Conservation (phyloP, 345 rosid species). For the Pelargonium nanum region DNA sequence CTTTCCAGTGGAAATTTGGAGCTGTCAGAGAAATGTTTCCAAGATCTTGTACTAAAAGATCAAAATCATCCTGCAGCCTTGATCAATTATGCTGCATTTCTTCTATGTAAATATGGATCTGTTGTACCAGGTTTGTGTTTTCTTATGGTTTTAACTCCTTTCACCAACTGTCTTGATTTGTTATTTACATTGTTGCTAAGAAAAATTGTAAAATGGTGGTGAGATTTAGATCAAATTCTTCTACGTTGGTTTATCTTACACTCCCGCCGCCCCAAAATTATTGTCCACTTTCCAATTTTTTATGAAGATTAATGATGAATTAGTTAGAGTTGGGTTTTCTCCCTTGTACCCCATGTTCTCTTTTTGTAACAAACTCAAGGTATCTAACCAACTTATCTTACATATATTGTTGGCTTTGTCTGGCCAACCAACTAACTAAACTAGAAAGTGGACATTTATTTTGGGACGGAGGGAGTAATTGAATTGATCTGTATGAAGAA, state of each 20-base stretch:
- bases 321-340: too few relatives aligned
- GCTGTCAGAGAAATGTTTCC: constrained; percentile 74
- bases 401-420: too few relatives aligned
- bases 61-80: constrained; percentile 91
- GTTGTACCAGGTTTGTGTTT: constrained; percentile 53
- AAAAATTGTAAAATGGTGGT: not conserved
- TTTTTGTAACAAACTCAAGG: too few relatives aligned
- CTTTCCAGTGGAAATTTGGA: constrained; percentile 71
- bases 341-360: too few relatives aligned
- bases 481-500: constrained; percentile 7
- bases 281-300: too few relatives aligned
- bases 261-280: too few relatives aligned
- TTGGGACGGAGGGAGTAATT: too few relatives aligned
- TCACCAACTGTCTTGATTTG: not conserved
- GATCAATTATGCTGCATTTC: constrained; percentile 70
- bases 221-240: not conserved
- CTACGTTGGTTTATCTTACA: too few relatives aligned
- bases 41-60: constrained; percentile 75
- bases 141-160: not conserved
- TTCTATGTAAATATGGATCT: constrained; percentile 73
- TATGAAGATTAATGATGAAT: too few relatives aligned
- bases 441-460: too few relatives aligned
- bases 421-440: too few relatives aligned
- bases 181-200: not conserved
- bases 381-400: too few relatives aligned